phyloP scores from a whole-genome alignment of 257 asterid species.

The Thymus quinquecostatus region DNA sequence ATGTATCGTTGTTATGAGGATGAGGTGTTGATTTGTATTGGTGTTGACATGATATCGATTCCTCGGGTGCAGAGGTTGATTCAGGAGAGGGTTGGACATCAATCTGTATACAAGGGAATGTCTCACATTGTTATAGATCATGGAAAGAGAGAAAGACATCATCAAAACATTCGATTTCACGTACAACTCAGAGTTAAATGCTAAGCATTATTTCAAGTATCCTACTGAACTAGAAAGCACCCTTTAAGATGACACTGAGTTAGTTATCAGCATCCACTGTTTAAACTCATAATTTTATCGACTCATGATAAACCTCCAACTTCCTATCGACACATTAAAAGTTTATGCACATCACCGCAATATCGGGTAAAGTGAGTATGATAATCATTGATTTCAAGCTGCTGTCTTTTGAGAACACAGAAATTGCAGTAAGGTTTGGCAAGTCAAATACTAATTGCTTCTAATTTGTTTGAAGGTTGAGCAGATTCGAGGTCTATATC shows the following conservation, averaged over 20 bases:
- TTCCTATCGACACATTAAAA: neutral
- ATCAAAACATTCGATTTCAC: neutral
- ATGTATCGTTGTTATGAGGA: constrained; percentile 1
- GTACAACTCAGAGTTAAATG: neutral
- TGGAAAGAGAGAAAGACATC: neutral
- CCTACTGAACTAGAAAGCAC: neutral
- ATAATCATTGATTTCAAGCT: neutral
- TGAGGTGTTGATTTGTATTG: constrained; percentile 31
- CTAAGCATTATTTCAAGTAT: too few relatives aligned
- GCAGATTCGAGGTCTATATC: neutral
- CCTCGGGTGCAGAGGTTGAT: constrained; percentile 21
- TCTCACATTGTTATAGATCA: neutral
- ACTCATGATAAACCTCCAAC: neutral
- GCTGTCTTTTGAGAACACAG: neutral
- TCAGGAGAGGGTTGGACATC: constrained; percentile 40
- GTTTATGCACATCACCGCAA: neutral
- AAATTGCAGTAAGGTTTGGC: neutral
- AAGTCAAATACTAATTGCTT: neutral
- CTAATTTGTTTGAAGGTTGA: neutral
- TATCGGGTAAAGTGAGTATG: neutral
- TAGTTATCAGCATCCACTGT: neutral
- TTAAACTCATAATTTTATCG: neutral
- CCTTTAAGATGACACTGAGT: neutral
- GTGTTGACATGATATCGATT: constrained; percentile 32
- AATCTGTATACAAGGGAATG: constrained; percentile 34